Percentiles rank a stretch among this genome's conserved stretches.
phyloP scores from a whole-genome alignment of 805 yeast genomes.

The Candida takata region DNA sequence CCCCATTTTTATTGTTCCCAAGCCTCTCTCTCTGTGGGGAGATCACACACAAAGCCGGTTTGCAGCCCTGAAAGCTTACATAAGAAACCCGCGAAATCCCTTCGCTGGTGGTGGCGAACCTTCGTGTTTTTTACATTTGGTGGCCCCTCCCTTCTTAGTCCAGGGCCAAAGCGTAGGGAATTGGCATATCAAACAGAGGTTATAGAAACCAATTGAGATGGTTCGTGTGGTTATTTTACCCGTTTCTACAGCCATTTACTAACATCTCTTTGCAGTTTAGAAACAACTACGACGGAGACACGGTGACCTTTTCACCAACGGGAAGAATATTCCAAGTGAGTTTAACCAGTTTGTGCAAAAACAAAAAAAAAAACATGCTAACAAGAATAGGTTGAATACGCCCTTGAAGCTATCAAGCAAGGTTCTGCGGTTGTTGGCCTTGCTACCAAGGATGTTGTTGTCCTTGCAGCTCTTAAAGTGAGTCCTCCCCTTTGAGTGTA shows the following conservation, averaged over 20 bases:
- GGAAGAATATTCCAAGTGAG: constrained; percentile 78
- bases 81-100: too few species aligned
- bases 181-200: too few species aligned
- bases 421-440: constrained; percentile 97
- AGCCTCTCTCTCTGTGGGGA: too few species aligned
- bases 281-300: constrained; percentile 97
- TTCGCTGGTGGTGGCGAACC: too few species aligned
- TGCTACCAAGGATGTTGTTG: constrained; percentile 80
- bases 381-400: constrained; percentile 55
- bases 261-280: constrained; percentile 51
- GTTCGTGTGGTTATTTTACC: not conserved
- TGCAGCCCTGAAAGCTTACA: too few species aligned
- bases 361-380: constrained; percentile 2
- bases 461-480: constrained; percentile 79
- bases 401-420: constrained; percentile 93
- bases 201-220: constrained; percentile 2
- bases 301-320: constrained; percentile 95
- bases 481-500: too few species aligned
- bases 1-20: too few species aligned
- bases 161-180: too few species aligned
- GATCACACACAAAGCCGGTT: too few species aligned
- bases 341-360: constrained; percentile 7
- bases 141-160: too few species aligned
- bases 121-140: too few species aligned
- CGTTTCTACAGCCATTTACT: not conserved